phyloP scores from a whole-genome alignment of 495 filamentous ascomycete genomes.

The Aspergillus homomorphus region DNA sequence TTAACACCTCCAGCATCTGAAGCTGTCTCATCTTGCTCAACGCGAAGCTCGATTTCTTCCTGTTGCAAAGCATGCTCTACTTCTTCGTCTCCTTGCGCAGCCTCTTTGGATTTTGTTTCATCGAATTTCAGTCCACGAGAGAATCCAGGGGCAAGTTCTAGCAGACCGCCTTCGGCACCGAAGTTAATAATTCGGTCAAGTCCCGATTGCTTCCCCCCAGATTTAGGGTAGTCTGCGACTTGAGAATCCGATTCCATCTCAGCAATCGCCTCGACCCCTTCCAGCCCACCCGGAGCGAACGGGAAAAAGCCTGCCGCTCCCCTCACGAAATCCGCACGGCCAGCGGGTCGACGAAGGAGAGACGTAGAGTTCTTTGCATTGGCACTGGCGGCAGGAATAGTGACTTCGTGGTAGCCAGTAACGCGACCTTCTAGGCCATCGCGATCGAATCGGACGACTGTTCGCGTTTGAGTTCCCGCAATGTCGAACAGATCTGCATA shows the following conservation, averaged over 20 bases:
- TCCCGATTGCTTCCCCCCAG: constrained; percentile 41
- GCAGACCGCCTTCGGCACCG: constrained; percentile 69
- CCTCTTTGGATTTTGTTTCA: constrained; percentile 55
- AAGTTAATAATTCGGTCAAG: constrained; percentile 82
- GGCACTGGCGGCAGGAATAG: constrained; percentile 82
- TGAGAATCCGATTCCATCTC: constrained; percentile 65
- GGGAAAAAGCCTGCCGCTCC: constrained; percentile 94
- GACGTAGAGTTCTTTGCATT: constrained; percentile 98
- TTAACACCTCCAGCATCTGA: constrained; percentile 41
- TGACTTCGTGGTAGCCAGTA: constrained; percentile 92
- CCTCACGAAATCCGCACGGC: constrained; percentile 88
- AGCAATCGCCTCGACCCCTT: constrained; percentile 78
- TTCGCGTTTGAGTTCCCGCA: constrained; percentile 87
- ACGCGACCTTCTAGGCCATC: constrained; percentile 92
- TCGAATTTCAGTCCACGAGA: constrained; percentile 71
- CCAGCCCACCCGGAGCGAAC: constrained; percentile 88
- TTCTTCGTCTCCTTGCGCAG: constrained; percentile 61
- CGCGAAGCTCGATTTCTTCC: constrained; percentile 50
- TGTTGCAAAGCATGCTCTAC: constrained; percentile 71
- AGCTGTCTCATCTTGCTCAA: constrained; percentile 30
- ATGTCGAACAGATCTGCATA: constrained; percentile 78
- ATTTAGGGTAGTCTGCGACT: constrained; percentile 39
- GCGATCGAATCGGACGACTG: constrained; percentile 84
- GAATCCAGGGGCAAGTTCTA: constrained; percentile 83
- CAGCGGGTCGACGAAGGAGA: constrained; percentile 79